A percentile compares a stretch with the other conserved stretches of the same genome.
Evolutionary conservation across 2,329 filamentous ascomycete species (phyloP).

Genomic region (Penicillium aurantiogriseum): DNA sequence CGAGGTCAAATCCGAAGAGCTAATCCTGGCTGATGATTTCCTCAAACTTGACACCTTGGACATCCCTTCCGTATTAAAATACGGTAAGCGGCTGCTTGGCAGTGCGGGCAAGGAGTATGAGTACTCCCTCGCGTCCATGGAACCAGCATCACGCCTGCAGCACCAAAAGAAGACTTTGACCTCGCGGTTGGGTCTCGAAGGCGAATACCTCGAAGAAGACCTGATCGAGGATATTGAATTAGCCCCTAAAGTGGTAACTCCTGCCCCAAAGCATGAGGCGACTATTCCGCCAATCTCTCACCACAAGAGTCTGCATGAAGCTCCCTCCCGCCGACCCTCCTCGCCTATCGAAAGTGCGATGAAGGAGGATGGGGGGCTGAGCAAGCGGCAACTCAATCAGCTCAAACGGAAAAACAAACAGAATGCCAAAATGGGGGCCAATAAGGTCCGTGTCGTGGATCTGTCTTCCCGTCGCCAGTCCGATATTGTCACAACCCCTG

Average conservation of each 20-base stretch:
- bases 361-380: constrained; percentile 70
- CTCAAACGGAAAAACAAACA: constrained; percentile 91
- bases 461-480: constrained; percentile 67
- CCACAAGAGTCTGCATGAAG: constrained; percentile 47
- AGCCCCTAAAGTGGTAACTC: constrained; percentile 44
- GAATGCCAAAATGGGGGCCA: constrained; percentile 83
- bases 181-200: constrained; percentile 77
- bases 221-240: constrained; percentile 66
- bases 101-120: constrained; percentile 80
- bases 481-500: constrained; percentile 62
- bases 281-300: constrained; percentile 42
- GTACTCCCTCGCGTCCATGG: constrained; percentile 76
- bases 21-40: constrained; percentile 54
- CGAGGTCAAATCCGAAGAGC: constrained; percentile 42
- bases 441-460: constrained; percentile 87
- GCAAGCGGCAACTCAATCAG: constrained; percentile 90
- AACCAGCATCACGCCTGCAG: constrained; percentile 74
- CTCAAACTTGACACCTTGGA: constrained; percentile 74
- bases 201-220: constrained; percentile 81
- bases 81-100: constrained; percentile 79
- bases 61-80: constrained; percentile 73
- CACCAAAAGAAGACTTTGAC: constrained; percentile 87
- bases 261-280: constrained; percentile 52
- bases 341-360: constrained; percentile 53
- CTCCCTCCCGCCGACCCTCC: constrained; percentile 40